Percentiles rank a stretch among this genome's conserved stretches.
phyloP scores from a whole-genome alignment of 495 filamentous ascomycete species.

The Talaromyces borbonicus region DNA sequence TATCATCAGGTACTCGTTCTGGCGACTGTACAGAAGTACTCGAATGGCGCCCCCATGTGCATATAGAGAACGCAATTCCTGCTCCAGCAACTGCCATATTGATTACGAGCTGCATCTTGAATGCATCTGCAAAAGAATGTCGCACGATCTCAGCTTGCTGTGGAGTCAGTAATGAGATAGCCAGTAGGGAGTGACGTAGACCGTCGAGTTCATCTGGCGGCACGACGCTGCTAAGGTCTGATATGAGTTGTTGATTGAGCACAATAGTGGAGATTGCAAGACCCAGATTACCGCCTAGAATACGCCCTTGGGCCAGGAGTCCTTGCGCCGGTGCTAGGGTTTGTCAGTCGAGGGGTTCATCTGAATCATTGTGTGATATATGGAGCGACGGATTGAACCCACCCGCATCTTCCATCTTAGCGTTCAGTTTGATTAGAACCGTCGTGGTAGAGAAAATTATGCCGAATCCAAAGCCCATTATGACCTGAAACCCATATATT shows the following conservation, averaged over 20 bases:
- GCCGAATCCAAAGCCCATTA: conserved; percentile 42
- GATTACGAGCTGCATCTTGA: conserved; percentile 1
- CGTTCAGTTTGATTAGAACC: conserved; percentile 40
- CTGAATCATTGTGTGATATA: background rate
- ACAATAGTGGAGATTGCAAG: conserved; percentile 33
- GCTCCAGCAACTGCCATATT: background rate
- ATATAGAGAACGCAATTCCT: background rate
- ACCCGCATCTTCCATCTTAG: conserved; percentile 37
- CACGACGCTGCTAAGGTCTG: conserved; percentile 12
- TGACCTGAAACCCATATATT: conserved; percentile 33
- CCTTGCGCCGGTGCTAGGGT: conserved; percentile 3
- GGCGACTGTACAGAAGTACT: background rate
- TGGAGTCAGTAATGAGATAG: background rate
- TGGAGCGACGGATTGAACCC: conserved; percentile 7
- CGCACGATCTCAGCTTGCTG: background rate
- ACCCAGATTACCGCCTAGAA: conserved; percentile 48
- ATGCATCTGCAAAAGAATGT: background rate
- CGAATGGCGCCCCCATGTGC: background rate
- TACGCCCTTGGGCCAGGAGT: conserved; percentile 22
- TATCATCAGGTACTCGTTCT: background rate
- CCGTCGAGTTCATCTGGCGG: conserved; percentile 18
- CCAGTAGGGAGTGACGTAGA: background rate
- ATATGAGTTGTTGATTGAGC: conserved; percentile 8
- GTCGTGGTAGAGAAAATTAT: conserved; percentile 40
- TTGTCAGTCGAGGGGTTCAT: background rate